Evolutionary conservation across 306 rosid genomes (phyloP), one percentile per base, ranked within the genome.

Genomic region (Coriaria nepalensis): DNA sequence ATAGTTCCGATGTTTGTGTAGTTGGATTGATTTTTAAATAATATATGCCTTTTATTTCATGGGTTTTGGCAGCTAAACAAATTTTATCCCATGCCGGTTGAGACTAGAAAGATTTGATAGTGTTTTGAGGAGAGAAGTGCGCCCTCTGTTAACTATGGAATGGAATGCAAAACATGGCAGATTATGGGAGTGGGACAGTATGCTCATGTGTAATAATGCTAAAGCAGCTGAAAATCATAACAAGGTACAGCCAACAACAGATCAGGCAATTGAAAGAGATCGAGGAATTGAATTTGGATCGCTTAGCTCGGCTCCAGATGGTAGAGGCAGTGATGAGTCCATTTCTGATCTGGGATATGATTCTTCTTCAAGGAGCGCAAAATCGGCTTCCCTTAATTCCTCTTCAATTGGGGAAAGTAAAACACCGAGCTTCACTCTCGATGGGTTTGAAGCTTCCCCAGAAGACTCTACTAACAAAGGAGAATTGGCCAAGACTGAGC

Each of bases 171-270:
- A 74, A 49, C 67, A 83, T 55, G 56, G 64, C 0, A 73, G 71
- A 7, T 72, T 72, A 55, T 83, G 97, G 95, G 88, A 83, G 40
- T 84, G 81, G 93, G 95, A 88, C 53, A 73, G 80, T 56, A 70
- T 79, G 10, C 64, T 69, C 43, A 69, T 69, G 60, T 67, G 29
- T 20, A 20, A 61, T 47, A 77, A 72, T 53, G 10, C 80, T 43
- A 83, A 77, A 51, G 56, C 69, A 53, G 41, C 86, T 29, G 93
- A 81, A 56, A 76, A 72, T 73, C 64, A 70, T 2, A 80, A 49
- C 41, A 57, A 57, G 69, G 47, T 61, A n/a, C 82, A 60, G 50
- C 60, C 63, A 34, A 47, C 63, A 34, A 47, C 67, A 15, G 81
- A 70, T 57, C 81, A 82, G 69, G 58, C 50, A 45, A n/a, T 50